Conservation (phyloP, 2,329 filamentous ascomycete species). For the Phaeosphaeriaceae sp. region DNA sequence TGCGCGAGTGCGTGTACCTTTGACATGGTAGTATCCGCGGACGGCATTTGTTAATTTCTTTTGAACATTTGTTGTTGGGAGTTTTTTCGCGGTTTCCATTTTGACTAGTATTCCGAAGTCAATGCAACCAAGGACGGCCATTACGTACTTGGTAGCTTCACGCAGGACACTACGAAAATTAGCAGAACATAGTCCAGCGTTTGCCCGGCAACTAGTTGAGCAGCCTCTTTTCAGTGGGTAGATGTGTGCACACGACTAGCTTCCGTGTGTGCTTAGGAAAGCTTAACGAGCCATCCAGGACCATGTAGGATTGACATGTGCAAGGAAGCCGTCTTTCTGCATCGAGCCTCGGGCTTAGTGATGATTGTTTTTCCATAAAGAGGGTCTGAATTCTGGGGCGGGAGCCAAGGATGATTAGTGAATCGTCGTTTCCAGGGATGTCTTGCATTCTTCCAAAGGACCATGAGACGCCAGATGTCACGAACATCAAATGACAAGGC, state of each 20-base stretch:
- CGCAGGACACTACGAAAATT: constrained; percentile 21
- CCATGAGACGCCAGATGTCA: constrained; percentile 10
- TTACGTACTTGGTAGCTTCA: constrained; percentile 28
- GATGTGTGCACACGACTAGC: constrained; percentile 9
- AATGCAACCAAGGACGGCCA: constrained; percentile 19
- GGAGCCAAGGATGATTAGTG: constrained; percentile 1
- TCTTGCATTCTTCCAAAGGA: constrained; percentile 16
- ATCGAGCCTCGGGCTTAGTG: constrained; percentile 10
- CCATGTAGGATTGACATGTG: not conserved
- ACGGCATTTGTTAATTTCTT: not conserved
- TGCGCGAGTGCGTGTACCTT: not conserved
- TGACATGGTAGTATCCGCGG: not conserved
- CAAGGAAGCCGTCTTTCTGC: not conserved
- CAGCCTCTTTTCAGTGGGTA: constrained; percentile 4
- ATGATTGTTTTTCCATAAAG: constrained; percentile 4
- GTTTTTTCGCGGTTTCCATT: constrained; percentile 5
- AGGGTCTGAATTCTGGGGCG: not conserved
- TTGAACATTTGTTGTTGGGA: constrained; percentile 26
- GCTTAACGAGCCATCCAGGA: constrained; percentile 4
- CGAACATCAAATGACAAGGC: not conserved
- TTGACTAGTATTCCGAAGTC: constrained; percentile 21
- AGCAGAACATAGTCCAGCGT: constrained; percentile 8
- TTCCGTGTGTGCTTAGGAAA: constrained; percentile 7
- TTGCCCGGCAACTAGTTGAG: constrained; percentile 20
- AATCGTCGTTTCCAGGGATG: constrained; percentile 16